Conservation (phyloP, 345 rosid genomes). For the Gossypium thurberi region DNA sequence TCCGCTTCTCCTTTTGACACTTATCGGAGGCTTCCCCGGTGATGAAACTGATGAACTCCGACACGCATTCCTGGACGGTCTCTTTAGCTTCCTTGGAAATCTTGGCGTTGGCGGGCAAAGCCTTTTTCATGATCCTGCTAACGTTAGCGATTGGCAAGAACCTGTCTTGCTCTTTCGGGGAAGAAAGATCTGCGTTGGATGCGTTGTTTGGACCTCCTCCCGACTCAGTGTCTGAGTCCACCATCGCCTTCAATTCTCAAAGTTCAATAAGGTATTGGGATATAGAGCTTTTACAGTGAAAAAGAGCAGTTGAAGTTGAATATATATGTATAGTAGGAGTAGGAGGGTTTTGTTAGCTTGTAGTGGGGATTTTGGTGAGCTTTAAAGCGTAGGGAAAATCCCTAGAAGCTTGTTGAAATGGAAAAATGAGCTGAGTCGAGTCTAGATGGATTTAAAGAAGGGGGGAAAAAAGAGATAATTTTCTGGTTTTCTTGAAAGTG, state of each 20-base stretch:
- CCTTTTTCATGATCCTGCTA: conserved; percentile 57
- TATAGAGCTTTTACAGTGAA: neutral
- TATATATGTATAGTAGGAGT: neutral
- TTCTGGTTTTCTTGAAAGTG: neutral
- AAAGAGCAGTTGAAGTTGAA: neutral
- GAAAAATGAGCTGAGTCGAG: neutral
- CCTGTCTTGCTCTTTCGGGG: conserved; percentile 40
- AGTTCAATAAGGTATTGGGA: neutral
- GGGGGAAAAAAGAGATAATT: neutral
- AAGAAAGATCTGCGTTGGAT: conserved; percentile 14
- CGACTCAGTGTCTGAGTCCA: conserved; percentile 55
- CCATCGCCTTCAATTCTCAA: conserved; percentile 23
- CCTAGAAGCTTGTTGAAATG: neutral
- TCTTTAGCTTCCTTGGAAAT: conserved; percentile 58
- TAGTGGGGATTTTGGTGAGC: neutral
- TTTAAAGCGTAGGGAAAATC: neutral
- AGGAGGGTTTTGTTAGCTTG: neutral
- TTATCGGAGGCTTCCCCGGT: conserved; percentile 60
- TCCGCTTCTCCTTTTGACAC: conserved; percentile 58
- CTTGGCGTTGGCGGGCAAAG: conserved; percentile 57
- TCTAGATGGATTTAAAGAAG: neutral
- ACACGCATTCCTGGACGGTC: conserved; percentile 60
- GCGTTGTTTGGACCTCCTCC: conserved; percentile 24
- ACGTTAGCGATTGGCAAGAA: conserved; percentile 54
- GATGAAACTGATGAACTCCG: conserved; percentile 57